A percentile compares a stretch with the other conserved stretches of the same genome.
Conservation (phyloP, 2,329 filamentous ascomycete genomes). For the Monilinia polystroma region DNA sequence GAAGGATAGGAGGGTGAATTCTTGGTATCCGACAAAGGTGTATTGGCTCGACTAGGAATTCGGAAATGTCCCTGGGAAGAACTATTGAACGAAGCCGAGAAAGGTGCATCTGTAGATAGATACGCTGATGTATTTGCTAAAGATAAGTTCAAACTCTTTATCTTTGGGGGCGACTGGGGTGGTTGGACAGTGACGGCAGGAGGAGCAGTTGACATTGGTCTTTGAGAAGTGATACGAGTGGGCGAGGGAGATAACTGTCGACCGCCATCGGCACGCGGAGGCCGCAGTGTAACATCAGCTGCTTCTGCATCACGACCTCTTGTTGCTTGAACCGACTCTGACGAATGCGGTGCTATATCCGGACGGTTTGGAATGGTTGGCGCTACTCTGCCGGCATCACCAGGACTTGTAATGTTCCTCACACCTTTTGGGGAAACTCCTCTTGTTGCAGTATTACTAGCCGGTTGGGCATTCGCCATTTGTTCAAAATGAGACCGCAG, state of each 20-base stretch:
- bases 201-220: conserved; percentile 29
- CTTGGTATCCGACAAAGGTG: conserved; percentile 50
- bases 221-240: conserved; percentile 29
- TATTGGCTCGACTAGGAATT: conserved; percentile 56
- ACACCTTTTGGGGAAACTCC: conserved; percentile 36
- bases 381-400: conserved; percentile 28
- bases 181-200: conserved; percentile 69
- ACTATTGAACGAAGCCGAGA: conserved; percentile 44
- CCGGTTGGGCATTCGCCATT: conserved; percentile 55
- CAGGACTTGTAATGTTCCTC: conserved; percentile 26
- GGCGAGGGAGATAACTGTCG: conserved; percentile 36
- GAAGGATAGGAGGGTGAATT: conserved; percentile 50
- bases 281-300: conserved; percentile 31
- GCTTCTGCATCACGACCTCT: conserved; percentile 35
- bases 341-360: conserved; percentile 28
- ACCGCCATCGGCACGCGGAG: conserved; percentile 30
- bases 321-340: conserved; percentile 27
- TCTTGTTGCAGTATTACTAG: conserved; percentile 36
- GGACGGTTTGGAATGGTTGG: conserved; percentile 24
- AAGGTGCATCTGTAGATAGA: conserved; percentile 33
- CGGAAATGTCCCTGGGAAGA: conserved; percentile 48
- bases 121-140: conserved; percentile 33
- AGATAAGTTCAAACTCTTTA: conserved; percentile 30
- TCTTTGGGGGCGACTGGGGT: conserved; percentile 65
- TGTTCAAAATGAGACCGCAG: conserved; percentile 80